Evolutionary conservation across 2,329 filamentous ascomycete genomes (phyloP).

Genomic region (Xylariaceae sp.): DNA sequence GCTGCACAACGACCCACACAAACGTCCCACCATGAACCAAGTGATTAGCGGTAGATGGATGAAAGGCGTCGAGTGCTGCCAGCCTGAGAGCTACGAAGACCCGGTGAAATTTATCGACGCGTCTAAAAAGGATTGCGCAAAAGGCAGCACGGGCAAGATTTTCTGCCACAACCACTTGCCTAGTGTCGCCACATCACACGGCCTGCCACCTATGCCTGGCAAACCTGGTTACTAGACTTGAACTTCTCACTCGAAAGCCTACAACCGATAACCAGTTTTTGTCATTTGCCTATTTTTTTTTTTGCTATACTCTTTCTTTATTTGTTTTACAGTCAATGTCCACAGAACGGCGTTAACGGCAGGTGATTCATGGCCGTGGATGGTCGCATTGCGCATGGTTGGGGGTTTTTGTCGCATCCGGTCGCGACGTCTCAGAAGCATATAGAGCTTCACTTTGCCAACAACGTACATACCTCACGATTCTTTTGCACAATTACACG

Average conservation of each 20-base stretch:
- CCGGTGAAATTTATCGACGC: slow-evolving; percentile 60
- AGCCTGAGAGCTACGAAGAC: slow-evolving; percentile 66
- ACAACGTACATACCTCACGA: slow-evolving; percentile 15
- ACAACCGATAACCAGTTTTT: not conserved
- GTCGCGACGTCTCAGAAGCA: slow-evolving; percentile 3
- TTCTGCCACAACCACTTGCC: slow-evolving; percentile 60
- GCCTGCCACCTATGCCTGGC: slow-evolving; percentile 56
- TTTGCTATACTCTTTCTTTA: not conserved
- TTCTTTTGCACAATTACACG: not conserved
- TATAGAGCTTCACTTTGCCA: slow-evolving; percentile 1
- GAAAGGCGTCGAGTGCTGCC: slow-evolving; percentile 75
- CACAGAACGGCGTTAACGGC: slow-evolving; percentile 16
- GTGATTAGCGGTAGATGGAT: slow-evolving; percentile 71
- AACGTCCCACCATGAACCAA: slow-evolving; percentile 67
- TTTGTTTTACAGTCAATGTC: slow-evolving; percentile 3
- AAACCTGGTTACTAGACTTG: slow-evolving; percentile 48
- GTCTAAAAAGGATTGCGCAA: slow-evolving; percentile 50
- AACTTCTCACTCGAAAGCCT: not conserved
- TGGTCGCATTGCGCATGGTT: slow-evolving; percentile 15
- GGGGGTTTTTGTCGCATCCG: slow-evolving; percentile 5
- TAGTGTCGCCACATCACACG: slow-evolving; percentile 42
- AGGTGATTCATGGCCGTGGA: not conserved
- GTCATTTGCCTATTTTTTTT: not conserved
- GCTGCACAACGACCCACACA: slow-evolving; percentile 74
- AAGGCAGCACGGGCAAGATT: slow-evolving; percentile 47